Conservation (phyloP, 331 rosid species). For the Acacia pycnantha region DNA sequence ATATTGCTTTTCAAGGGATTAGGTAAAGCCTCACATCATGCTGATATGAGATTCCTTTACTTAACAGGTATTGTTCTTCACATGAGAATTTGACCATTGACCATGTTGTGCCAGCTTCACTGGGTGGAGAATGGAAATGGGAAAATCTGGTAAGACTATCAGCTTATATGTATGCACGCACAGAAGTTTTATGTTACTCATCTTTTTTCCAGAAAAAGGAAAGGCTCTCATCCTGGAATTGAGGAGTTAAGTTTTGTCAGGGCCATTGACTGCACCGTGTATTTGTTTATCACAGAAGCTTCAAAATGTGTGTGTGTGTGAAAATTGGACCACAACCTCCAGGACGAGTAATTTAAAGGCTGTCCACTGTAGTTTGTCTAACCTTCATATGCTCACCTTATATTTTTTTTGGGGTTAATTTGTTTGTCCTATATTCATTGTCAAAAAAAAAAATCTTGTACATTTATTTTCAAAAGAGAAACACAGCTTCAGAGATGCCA, state of each 20-base stretch:
- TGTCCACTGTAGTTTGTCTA: not conserved
- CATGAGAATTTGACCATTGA: conserved; percentile 87
- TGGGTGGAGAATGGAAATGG: conserved; percentile 96
- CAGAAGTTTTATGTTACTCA: not conserved
- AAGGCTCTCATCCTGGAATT: not conserved
- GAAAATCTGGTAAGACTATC: conserved; percentile 74
- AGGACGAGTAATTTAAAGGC: not conserved
- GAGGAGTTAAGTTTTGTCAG: not conserved
- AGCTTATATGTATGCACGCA: not conserved
- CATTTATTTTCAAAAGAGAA: not conserved
- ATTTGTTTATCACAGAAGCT: not conserved
- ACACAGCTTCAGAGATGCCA: not conserved
- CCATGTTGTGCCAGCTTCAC: conserved; percentile 74
- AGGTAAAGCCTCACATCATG: conserved; percentile 11
- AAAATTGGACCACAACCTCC: not conserved
- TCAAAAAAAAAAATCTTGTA: not conserved
- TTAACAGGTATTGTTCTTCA: conserved; percentile 82
- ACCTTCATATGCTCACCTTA: not conserved
- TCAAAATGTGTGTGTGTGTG: not conserved
- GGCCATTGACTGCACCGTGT: not conserved
- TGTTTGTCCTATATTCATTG: not conserved
- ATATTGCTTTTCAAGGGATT: not conserved
- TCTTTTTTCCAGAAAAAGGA: not conserved
- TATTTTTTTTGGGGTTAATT: not conserved
- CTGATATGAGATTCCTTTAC: conserved; percentile 29